Evolutionary conservation across 1,284 basidiomycete genomes (phyloP).

Genomic region (Ganoderma sp.): DNA sequence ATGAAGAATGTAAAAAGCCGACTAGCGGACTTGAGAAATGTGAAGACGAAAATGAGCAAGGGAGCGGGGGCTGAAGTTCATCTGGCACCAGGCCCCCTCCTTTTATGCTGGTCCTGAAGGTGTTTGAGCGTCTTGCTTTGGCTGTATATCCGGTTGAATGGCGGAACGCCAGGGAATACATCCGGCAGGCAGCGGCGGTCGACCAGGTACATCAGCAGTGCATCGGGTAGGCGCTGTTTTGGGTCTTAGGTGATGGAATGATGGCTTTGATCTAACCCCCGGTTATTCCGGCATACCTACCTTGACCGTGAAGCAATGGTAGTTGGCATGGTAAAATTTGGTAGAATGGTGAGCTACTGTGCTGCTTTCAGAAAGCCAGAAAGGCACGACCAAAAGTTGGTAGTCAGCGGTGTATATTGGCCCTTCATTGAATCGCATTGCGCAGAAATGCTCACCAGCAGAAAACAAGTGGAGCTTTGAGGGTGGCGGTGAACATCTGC

Average conservation of each 20-base stretch:
- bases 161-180: not conserved
- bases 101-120: conserved; percentile 8
- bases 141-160: not conserved
- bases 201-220: not conserved
- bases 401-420: not conserved
- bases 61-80: not conserved
- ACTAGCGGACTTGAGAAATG: conserved; percentile 28
- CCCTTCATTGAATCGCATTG: not conserved
- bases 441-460: not conserved
- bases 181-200: not conserved
- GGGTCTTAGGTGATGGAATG: not conserved
- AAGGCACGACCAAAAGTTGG: not conserved
- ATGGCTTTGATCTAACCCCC: conserved; percentile 1
- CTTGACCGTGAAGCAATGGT: not conserved
- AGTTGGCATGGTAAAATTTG: conserved; percentile 2
- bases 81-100: not conserved
- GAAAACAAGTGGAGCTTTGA: not conserved
- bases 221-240: not conserved
- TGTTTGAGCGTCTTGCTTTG: not conserved
- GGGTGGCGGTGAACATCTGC: not conserved
- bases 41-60: conserved; percentile 19
- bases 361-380: not conserved
- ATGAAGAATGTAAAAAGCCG: conserved; percentile 23
- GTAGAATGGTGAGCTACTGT: not conserved
- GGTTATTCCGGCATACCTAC: not conserved